phyloP scores from a whole-genome alignment of 805 yeast genomes.

The Isabelozyma heimii region DNA sequence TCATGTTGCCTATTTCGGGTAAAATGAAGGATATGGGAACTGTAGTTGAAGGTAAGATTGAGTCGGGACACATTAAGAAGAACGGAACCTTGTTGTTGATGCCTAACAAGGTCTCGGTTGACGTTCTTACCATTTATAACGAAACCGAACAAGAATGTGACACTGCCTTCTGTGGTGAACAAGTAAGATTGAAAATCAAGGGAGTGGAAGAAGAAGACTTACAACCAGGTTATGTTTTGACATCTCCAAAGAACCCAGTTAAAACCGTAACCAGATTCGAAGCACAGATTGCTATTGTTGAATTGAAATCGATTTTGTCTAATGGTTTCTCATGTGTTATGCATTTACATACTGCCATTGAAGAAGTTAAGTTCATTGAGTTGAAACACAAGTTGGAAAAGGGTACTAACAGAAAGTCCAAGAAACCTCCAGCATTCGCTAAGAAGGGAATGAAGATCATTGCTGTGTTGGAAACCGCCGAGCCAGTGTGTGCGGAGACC shows the following conservation, averaged over 20 bases:
- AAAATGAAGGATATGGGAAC: conserved; percentile 98
- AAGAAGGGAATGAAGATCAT: conserved; percentile 98
- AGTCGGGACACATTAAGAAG: conserved; percentile 89
- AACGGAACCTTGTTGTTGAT: conserved; percentile 72
- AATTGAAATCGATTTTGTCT: conserved; percentile 88
- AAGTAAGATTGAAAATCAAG: conserved; percentile 86
- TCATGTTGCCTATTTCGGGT: conserved; percentile 93
- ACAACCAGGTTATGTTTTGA: conserved; percentile 85
- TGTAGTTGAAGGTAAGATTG: conserved; percentile 96
- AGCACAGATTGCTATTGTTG: conserved; percentile 96
- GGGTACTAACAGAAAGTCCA: conserved; percentile 94
- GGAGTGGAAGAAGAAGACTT: conserved; percentile 98
- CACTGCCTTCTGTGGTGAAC: conserved; percentile 93
- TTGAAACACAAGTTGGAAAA: conserved; percentile 91
- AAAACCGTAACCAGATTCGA: conserved; percentile 87
- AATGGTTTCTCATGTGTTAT: conserved; percentile 97
- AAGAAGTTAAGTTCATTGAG: conserved; percentile 81
- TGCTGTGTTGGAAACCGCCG: conserved; percentile 81
- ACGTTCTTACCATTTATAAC: conserved; percentile 82
- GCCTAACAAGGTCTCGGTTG: conserved; percentile 88
- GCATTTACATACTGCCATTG: conserved; percentile 98
- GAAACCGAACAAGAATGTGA: conserved; percentile 95
- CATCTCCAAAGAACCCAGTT: conserved; percentile 84
- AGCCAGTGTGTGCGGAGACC: conserved; percentile 91
- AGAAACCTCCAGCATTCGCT: conserved; percentile 97